phyloP scores from a whole-genome alignment of 2,329 filamentous ascomycete species.

The Epichloe bromicola region DNA sequence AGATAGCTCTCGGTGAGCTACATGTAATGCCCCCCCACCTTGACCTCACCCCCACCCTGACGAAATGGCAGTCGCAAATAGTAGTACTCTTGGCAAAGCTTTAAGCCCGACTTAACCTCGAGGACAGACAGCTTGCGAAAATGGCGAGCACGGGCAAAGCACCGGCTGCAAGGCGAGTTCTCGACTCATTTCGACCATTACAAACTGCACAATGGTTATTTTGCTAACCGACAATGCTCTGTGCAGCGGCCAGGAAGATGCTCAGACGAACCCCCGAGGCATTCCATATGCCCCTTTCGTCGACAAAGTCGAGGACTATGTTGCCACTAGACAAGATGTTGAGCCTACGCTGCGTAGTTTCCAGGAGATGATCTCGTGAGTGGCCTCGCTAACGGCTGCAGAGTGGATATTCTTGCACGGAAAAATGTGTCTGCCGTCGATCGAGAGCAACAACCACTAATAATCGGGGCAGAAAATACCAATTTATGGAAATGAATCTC shows the following conservation, averaged over 20 bases:
- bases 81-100: constrained; percentile 13
- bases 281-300: constrained; percentile 79
- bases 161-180: constrained; percentile 20
- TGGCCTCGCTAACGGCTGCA: constrained; percentile 8
- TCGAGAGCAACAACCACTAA: constrained; percentile 2
- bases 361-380: constrained; percentile 87
- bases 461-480: constrained; percentile 64
- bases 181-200: too few species aligned
- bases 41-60: too few species aligned
- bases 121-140: constrained; percentile 12
- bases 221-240: not conserved
- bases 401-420: not conserved
- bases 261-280: constrained; percentile 59
- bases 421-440: not conserved
- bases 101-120: constrained; percentile 10
- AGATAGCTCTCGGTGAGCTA: not conserved
- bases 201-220: not conserved
- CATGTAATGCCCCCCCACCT: too few species aligned
- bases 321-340: constrained; percentile 63
- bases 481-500: constrained; percentile 97
- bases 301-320: constrained; percentile 81
- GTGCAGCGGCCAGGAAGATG: constrained; percentile 29
- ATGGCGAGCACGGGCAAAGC: constrained; percentile 31
- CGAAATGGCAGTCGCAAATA: constrained; percentile 19
- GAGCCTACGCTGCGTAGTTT: constrained; percentile 72